A percentile compares a stretch with the other conserved stretches of the same genome.
These are phyloP conservation scores for Xenoacremonium recifei DNA, from an alignment of 2,329 filamentous ascomycete species.

Conservation along the genomic window DNA sequence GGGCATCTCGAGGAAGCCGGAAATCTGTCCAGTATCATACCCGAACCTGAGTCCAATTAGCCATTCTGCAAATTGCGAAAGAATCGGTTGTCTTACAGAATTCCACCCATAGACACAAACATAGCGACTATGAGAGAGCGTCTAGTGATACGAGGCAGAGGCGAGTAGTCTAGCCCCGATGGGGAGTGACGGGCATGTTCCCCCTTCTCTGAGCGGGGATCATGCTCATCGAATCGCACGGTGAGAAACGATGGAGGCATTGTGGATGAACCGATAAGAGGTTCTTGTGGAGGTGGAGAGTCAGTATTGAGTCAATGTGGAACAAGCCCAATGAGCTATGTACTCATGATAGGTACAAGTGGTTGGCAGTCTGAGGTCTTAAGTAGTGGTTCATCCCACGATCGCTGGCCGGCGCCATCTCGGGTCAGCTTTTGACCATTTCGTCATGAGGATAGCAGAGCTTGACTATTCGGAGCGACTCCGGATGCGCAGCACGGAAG, in stretches of 20 bases:
- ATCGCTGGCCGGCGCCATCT: too few relatives aligned
- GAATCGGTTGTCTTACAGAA: conserved; percentile 33
- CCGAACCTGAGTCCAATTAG: conserved; percentile 36
- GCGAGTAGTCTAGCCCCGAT: conserved; percentile 43
- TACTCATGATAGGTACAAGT: too few relatives aligned
- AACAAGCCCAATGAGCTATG: too few relatives aligned
- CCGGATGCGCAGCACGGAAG: too few relatives aligned
- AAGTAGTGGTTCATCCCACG: too few relatives aligned
- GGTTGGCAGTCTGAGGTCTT: too few relatives aligned
- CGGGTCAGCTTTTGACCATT: too few relatives aligned
- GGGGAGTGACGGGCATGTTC: conserved; percentile 31
- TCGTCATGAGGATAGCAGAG: too few relatives aligned
- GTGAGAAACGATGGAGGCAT: conserved; percentile 23
- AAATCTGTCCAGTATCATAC: conserved; percentile 54
- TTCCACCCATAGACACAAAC: conserved; percentile 44
- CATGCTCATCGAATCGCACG: conserved; percentile 42
- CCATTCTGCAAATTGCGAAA: fast-evolving
- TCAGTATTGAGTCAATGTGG: too few relatives aligned
- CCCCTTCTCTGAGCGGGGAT: conserved; percentile 38
- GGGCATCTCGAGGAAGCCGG: conserved; percentile 57
- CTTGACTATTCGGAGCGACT: too few relatives aligned
- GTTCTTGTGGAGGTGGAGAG: too few relatives aligned
- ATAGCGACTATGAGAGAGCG: conserved; percentile 37
- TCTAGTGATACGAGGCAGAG: conserved; percentile 37
- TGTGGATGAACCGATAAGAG: too few relatives aligned